Conservation (phyloP, 768 basidiomycete species). For the Russula virescens region DNA sequence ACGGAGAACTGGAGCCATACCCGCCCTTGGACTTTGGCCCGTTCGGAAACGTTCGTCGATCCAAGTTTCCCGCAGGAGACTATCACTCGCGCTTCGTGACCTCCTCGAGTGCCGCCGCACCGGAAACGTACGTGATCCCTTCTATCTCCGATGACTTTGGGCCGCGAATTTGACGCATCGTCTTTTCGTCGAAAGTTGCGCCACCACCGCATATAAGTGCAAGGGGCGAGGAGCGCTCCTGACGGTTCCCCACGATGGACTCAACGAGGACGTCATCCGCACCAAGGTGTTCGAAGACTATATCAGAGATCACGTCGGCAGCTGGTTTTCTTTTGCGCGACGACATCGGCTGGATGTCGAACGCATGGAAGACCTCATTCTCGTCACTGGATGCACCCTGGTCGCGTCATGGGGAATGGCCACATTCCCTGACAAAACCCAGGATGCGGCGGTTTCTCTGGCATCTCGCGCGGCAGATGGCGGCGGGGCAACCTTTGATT, state of each 20-base stretch:
- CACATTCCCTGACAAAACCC: background rate
- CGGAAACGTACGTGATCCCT: background rate
- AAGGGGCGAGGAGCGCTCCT: background rate
- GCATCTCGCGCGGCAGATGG: background rate
- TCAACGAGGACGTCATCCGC: background rate
- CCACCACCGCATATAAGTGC: background rate
- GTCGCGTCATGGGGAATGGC: constrained; percentile 2
- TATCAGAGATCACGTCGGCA: background rate
- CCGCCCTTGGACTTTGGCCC: background rate
- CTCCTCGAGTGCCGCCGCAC: background rate
- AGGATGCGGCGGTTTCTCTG: background rate
- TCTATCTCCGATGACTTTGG: too few relatives aligned
- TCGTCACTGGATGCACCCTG: constrained; percentile 11
- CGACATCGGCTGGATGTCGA: background rate
- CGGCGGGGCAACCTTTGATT: background rate
- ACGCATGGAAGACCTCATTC: constrained; percentile 15
- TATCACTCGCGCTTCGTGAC: background rate
- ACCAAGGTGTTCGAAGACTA: constrained; percentile 10
- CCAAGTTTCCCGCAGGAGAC: background rate
- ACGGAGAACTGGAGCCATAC: background rate
- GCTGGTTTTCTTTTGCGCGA: constrained; percentile 1
- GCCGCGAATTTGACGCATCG: background rate
- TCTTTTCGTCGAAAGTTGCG: background rate
- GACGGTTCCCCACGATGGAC: background rate
- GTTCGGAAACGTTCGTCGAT: background rate